Base-by-base conservation (phyloP, 139 green algal species). In the Auxenochlorella pyrenoidosa region DNA sequence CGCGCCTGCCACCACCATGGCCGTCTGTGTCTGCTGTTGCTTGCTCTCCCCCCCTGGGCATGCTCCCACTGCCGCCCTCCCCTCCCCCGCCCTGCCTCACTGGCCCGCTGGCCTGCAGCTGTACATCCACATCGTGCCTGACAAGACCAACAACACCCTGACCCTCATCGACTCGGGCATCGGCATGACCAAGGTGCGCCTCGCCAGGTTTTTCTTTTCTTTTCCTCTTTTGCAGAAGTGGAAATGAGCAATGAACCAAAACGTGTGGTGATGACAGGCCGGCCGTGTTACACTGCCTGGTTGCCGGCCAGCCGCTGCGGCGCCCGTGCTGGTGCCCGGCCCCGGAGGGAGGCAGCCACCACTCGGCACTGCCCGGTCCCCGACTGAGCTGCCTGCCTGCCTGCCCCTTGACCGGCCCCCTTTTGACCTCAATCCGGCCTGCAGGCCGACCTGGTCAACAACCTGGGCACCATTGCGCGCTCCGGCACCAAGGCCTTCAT, bases 401-500 rank as follows among this genome's bases (percentile, higher is more conserved):
- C 68, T 26, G 2, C 5, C 43, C 43, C 4, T 32, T 79, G 73
- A 40, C 16, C 0, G 12, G 12, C 44, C 30, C 5, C 44, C 24
- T 65, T 41, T 77, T 26, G 43, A 3, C 28, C 66, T 28, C 26
- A 26, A 12, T n/a, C 34, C 32, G 30, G 1, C 13, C 75, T n/a
- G 32, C 79, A 85, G 79, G 95, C 93, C 54, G 96, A 99, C 89
- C 92, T 99, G 86, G 97, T 99, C 63, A 99, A 99, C 96, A 99
- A 99, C 94, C 93, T 99, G 89, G 98, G 98, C 70, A 99, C 98
- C 30, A 99, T 99, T 78, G 98, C 98, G 1, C 96, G 98, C 79
- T 99, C 97, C 26, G 98, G 98, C 84, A 99, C 98, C 89, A 99
- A 99, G 93, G 92, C 96, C 3, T 99, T 99, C 96, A 99, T 99